Conservation (phyloP, 176 grass and related monocot species). For the Carex scoparia region DNA sequence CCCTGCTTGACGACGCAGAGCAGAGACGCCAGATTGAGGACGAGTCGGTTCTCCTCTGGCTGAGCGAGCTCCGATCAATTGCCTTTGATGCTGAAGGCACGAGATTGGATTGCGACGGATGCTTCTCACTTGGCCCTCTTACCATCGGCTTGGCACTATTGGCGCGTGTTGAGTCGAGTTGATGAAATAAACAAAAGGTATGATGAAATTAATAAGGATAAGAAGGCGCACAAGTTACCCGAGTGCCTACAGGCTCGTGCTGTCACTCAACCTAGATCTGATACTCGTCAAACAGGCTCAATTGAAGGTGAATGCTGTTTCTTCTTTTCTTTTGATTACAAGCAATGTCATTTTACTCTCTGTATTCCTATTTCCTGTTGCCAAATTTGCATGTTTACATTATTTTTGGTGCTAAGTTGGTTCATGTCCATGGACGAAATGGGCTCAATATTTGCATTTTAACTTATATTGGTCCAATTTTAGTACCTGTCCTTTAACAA, state of each 20-base stretch:
- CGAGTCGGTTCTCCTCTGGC: conserved; percentile 15
- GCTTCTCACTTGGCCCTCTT: background rate
- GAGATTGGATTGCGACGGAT: too few relatives aligned
- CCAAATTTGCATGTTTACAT: background rate
- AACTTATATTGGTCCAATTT: too few relatives aligned
- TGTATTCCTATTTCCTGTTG: background rate
- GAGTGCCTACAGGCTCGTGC: background rate
- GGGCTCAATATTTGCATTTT: too few relatives aligned
- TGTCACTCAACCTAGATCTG: background rate
- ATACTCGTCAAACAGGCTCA: background rate
- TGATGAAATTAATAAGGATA: background rate
- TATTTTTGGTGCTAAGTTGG: background rate
- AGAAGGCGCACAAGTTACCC: background rate
- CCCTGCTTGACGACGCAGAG: conserved; percentile 21
- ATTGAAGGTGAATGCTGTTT: background rate
- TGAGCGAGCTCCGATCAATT: conserved; percentile 23
- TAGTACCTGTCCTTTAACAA: too few relatives aligned
- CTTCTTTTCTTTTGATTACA: background rate
- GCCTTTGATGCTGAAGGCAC: conserved; percentile 14
- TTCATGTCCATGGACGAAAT: background rate
- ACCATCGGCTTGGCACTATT: background rate
- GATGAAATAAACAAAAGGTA: conserved; percentile 18
- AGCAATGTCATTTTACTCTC: background rate
- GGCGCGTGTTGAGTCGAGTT: background rate
- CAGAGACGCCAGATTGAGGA: conserved; percentile 22